Percentiles rank a stretch among this genome's conserved stretches.
Evolutionary conservation across 768 basidiomycete species (phyloP).

Genomic region (Kwoniella bestiolae): DNA sequence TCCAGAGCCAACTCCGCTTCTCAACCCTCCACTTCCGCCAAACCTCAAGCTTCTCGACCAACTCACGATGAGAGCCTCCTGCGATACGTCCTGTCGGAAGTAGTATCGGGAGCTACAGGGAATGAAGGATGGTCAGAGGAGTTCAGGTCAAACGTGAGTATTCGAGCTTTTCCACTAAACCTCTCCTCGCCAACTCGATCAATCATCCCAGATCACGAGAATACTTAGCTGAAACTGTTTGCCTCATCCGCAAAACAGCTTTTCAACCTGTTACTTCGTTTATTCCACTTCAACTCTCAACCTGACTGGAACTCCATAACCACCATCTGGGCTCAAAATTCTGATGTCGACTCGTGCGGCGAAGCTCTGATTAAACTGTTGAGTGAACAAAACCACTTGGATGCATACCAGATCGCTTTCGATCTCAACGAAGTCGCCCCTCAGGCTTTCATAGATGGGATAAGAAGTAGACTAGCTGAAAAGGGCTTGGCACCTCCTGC

Average conservation of each 20-base stretch:
- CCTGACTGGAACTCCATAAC: constrained; percentile 78
- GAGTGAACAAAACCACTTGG: constrained; percentile 63
- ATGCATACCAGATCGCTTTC: constrained; percentile 94
- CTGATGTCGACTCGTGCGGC: constrained; percentile 63
- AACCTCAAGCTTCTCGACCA: constrained; percentile 63
- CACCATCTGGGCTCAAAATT: constrained; percentile 85
- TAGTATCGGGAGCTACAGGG: constrained; percentile 85
- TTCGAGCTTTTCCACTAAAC: too few relatives aligned
- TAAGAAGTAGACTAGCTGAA: constrained; percentile 59
- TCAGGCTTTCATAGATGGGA: constrained; percentile 84
- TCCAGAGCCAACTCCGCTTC: constrained; percentile 33
- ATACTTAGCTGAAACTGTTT: background rate
- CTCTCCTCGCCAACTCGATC: too few relatives aligned
- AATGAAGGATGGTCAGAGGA: constrained; percentile 59
- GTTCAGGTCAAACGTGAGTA: constrained; percentile 56
- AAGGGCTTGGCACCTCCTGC: constrained; percentile 28
- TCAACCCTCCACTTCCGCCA: constrained; percentile 23
- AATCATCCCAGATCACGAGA: too few relatives aligned
- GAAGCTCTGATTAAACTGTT: constrained; percentile 39
- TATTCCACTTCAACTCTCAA: constrained; percentile 73
- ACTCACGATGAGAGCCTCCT: constrained; percentile 73
- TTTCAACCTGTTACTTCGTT: constrained; percentile 65
- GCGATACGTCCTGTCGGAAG: constrained; percentile 88
- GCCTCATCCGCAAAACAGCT: constrained; percentile 43
- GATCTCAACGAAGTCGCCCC: constrained; percentile 92